Evolutionary conservation across 805 yeast genomes (phyloP), one percentile per base, ranked within the genome.

Genomic region (Cephaloascus fragrans): DNA sequence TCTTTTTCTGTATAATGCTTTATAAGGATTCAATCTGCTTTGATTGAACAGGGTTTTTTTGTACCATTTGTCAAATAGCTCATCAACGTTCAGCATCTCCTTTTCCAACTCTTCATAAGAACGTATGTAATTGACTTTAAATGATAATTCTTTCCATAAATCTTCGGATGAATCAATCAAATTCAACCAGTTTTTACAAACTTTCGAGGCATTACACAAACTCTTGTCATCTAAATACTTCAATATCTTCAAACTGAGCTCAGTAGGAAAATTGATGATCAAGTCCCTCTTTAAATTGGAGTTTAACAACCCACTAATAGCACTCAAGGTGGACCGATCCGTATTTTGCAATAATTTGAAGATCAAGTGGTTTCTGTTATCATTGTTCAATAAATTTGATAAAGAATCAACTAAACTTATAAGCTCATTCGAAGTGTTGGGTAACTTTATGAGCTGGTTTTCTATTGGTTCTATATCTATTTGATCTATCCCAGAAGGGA

Each of bases 241-340:
- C 38, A 93, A 63, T 8, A 93, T 77, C 35, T 76, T 72, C 46
- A 74, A 64, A 2, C 85, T 60, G 9, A 93, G 65, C 52, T 93
- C 97, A 0, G 74, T 50, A 0, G 98, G 98, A 23, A 93, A 61
- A 36, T 71, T 61, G 10, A 77, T 53, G 8, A 90, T 55, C 32
- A 93, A 59, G 51, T 93, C 97, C 50, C 90, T 74, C 47, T 77
- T 74, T 50, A 93, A 68, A 9, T 77, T 70, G 4, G 61, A 55
- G 20, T 69, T 69, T 12, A 85, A 63, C 2, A 71, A 49, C 12
- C 70, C 67, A 23, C 72, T 67, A 38, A 87, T 57, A 10, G 80
- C 65, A 36, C 87, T 78, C 38, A 87, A 63, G 3, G 84, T 68
- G 16, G 71, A 54, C 38, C 93, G 64, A 47, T 78, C 75, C 34